Evolutionary conservation across 2,329 filamentous ascomycete species (phyloP).

Genomic region (Talaromyces islandicus): DNA sequence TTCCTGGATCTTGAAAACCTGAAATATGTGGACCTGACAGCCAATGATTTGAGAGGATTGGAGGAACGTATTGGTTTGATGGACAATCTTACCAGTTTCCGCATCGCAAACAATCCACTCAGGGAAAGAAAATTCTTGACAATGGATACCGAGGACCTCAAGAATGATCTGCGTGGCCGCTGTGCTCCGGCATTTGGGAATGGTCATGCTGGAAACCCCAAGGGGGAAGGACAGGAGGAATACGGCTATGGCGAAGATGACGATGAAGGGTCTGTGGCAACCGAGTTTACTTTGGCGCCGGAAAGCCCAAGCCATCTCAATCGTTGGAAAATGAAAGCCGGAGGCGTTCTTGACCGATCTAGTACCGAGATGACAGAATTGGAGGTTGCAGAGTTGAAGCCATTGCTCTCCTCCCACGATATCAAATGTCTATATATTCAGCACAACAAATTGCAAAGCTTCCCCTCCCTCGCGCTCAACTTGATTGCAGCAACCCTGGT

Average conservation of each 20-base stretch:
- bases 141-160: slow-evolving; percentile 75
- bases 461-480: slow-evolving; percentile 63
- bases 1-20: slow-evolving; percentile 64
- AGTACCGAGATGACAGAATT: slow-evolving; percentile 56
- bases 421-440: slow-evolving; percentile 62
- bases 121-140: slow-evolving; percentile 80
- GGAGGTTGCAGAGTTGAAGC: slow-evolving; percentile 43
- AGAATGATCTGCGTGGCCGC: slow-evolving; percentile 62
- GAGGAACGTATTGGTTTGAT: slow-evolving; percentile 74
- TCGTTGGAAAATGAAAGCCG: slow-evolving; percentile 32
- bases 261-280: slow-evolving; percentile 33
- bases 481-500: slow-evolving; percentile 67
- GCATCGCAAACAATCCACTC: slow-evolving; percentile 82
- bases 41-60: slow-evolving; percentile 73
- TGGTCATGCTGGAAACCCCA: not conserved
- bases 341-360: slow-evolving; percentile 60
- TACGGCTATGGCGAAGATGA: slow-evolving; percentile 17
- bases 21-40: slow-evolving; percentile 73
- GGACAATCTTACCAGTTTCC: slow-evolving; percentile 68
- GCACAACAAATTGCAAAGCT: slow-evolving; percentile 65
- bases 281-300: slow-evolving; percentile 34
- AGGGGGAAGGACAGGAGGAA: not conserved
- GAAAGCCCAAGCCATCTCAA: slow-evolving; percentile 37
- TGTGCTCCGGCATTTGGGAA: slow-evolving; percentile 42
- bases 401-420: slow-evolving; percentile 41